Conservation (phyloP, 176 grass and related monocot genomes). For the Bonia amplexicaulis region DNA sequence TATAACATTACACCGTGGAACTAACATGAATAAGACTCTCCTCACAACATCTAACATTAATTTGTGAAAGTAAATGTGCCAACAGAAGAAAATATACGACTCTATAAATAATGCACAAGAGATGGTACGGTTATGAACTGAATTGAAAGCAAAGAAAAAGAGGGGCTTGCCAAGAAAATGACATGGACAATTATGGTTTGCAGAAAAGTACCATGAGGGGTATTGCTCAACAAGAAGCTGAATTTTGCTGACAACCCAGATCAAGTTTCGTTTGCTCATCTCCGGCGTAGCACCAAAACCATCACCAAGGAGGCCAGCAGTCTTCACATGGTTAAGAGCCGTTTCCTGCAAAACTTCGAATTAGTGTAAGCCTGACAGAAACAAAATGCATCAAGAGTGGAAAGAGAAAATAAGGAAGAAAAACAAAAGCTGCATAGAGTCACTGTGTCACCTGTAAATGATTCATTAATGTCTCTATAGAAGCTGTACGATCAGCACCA, state of each 20-base stretch:
- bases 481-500: constrained; percentile 91
- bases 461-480: constrained; percentile 98
- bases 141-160: constrained; percentile 12
- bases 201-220: constrained; percentile 74
- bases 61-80: neutral
- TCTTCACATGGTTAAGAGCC: constrained; percentile 92
- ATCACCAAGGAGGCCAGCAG: constrained; percentile 81
- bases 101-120: neutral
- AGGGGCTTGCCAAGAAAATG: constrained; percentile 4
- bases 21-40: neutral
- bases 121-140: neutral
- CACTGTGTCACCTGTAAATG: constrained; percentile 78
- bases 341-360: constrained; percentile 67
- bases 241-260: constrained; percentile 99
- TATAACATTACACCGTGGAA: neutral
- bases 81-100: neutral
- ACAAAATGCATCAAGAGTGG: constrained; percentile 7
- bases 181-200: neutral
- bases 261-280: constrained; percentile 97
- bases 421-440: neutral
- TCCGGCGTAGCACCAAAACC: constrained; percentile 94
- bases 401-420: neutral
- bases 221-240: constrained; percentile 87
- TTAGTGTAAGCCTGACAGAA: neutral
- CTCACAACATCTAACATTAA: neutral